Percentiles rank a stretch among this genome's conserved stretches.
These are phyloP conservation scores for Mycena rebaudengoi DNA, from an alignment of 768 basidiomycete genomes.

Conservation along the genomic window DNA sequence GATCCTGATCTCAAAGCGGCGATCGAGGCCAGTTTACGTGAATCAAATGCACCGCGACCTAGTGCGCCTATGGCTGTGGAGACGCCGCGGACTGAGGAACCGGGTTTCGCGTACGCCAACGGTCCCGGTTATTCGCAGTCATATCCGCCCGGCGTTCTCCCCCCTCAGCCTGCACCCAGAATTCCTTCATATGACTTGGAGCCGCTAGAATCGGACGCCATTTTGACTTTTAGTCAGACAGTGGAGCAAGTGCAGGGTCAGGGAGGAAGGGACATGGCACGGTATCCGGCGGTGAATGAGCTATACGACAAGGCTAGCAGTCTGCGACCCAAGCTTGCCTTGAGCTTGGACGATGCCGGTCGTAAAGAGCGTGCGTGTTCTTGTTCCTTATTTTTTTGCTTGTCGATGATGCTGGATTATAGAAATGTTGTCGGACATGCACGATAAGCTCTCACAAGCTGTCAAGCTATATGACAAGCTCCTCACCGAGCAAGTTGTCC, in stretches of 20 bases:
- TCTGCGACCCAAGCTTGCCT: constrained; percentile 81
- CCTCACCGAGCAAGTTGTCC: constrained; percentile 82
- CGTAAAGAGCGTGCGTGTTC: constrained; percentile 78
- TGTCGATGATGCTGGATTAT: not conserved
- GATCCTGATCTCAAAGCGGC: constrained; percentile 93
- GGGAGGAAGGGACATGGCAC: constrained; percentile 78
- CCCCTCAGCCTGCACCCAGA: constrained; percentile 56
- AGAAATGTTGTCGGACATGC: constrained; percentile 94
- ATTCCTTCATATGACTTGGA: constrained; percentile 84
- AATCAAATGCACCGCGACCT: constrained; percentile 78
- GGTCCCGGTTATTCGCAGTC: constrained; percentile 55
- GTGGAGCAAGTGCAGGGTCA: constrained; percentile 84
- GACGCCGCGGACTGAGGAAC: constrained; percentile 56
- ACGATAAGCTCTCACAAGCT: constrained; percentile 91
- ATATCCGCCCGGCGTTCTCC: constrained; percentile 45
- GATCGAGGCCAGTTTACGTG: constrained; percentile 94
- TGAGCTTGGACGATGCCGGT: constrained; percentile 85
- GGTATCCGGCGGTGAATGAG: constrained; percentile 86
- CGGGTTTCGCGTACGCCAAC: constrained; percentile 41
- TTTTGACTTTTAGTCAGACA: constrained; percentile 91
- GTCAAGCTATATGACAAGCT: constrained; percentile 92
- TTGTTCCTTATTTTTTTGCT: not conserved
- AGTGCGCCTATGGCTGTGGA: constrained; percentile 78
- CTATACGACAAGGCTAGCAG: constrained; percentile 85
- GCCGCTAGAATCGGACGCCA: constrained; percentile 83